Evolutionary conservation across 2,329 filamentous ascomycete species (phyloP).

Genomic region (Diaporthe ampelina): DNA sequence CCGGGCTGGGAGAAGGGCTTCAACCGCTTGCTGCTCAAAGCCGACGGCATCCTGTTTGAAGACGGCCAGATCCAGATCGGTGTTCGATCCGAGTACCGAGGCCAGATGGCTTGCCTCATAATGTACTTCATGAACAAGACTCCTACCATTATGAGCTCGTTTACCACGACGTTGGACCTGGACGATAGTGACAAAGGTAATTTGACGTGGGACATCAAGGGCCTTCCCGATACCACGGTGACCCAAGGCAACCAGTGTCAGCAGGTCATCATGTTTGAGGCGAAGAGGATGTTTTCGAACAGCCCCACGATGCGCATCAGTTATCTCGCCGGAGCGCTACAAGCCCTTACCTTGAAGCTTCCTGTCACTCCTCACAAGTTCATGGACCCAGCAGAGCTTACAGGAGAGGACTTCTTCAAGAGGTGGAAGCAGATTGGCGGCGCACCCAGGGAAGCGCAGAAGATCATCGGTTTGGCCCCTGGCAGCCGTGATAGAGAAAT

Average conservation of each 20-base stretch:
- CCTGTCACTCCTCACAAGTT: conserved; percentile 94
- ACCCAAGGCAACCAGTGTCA: conserved; percentile 83
- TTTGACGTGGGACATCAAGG: conserved; percentile 89
- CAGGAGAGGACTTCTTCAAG: conserved; percentile 97
- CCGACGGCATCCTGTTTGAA: conserved; percentile 93
- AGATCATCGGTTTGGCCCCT: conserved; percentile 79
- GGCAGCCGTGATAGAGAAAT: conserved; percentile 73
- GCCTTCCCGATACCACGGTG: conserved; percentile 86
- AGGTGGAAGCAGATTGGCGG: conserved; percentile 99
- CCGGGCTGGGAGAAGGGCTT: conserved; percentile 96
- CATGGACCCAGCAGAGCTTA: conserved; percentile 91
- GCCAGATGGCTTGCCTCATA: conserved; percentile 95
- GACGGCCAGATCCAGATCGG: conserved; percentile 95
- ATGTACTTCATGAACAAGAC: conserved; percentile 97
- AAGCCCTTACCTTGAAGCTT: conserved; percentile 91
- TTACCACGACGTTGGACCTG: conserved; percentile 94
- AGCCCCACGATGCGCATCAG: conserved; percentile 93
- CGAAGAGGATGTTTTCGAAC: conserved; percentile 83
- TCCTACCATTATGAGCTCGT: conserved; percentile 85
- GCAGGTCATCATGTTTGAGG: conserved; percentile 95
- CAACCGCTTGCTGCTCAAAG: conserved; percentile 81
- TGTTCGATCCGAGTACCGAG: conserved; percentile 92
- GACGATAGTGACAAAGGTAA: conserved; percentile 74
- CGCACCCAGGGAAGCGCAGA: conserved; percentile 86
- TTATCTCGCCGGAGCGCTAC: conserved; percentile 92